Base-by-base conservation (phyloP, 2,329 filamentous ascomycete genomes). In the Lojkania enalia region DNA sequence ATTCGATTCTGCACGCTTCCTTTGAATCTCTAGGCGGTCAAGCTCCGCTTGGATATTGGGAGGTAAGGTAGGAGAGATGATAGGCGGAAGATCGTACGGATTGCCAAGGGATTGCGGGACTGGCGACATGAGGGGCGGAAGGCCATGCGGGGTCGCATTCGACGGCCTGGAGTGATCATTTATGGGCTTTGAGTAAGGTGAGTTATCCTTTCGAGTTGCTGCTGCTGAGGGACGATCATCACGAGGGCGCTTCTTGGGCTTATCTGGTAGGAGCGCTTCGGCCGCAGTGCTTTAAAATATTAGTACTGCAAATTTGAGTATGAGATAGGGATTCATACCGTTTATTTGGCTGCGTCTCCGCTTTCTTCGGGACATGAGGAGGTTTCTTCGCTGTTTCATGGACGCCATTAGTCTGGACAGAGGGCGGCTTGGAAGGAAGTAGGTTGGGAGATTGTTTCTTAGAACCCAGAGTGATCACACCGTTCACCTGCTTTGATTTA, bases 21-120 rank as follows among this genome's bases (percentile, higher is more conserved):
- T 57, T 15, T 68, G 61, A 23, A 64, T 66, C 30, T 72, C 70
- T 20, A 71, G 56, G 25, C 74, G 68, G 45, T 73, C 72, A 19
- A 83, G 61, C 43, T 80, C 76, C 44, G 74, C 77, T 53, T 79
- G 76, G 33, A 84, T 74, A 41, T 76, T 77, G 2, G 77, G 71
- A 5, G 80, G 80, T 3, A 84, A 69, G 12, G 78, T 81, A 3
- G 80, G 80, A 3, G 81, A 83, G n/a, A 83, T 65, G 25, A 82
- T 71, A 7, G 73, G 71, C 9, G 80, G 80, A 14, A 82, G 63
- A 42, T 63, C 71, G 19, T 70, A 58, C 2, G 63, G 57, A 41
- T 68, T 67, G 21, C 63, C 66, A 15, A 76, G 63, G 32, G 72
- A 71, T 18, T 74, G 72, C 19, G 60, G 58, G 65, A 77, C 51